Evolutionary conservation across 768 basidiomycete genomes (phyloP).

Genomic region (Leccinum subgranulosum): DNA sequence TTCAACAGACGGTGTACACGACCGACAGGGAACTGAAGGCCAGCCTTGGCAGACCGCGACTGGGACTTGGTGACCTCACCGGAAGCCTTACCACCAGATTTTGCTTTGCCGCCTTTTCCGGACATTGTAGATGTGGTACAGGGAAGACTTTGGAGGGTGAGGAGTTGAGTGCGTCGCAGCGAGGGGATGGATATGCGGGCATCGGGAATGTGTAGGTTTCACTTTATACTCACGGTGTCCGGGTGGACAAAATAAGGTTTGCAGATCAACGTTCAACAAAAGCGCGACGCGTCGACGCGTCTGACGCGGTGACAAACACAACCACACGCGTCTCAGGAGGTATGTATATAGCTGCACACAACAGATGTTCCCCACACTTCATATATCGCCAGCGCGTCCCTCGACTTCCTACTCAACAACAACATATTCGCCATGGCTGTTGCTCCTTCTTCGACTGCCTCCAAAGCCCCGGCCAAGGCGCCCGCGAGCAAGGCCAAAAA

Average conservation of each 20-base stretch:
- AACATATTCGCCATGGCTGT: constrained; percentile 52
- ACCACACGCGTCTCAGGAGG: constrained; percentile 34
- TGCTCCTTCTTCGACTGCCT: constrained; percentile 42
- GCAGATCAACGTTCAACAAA: constrained; percentile 40
- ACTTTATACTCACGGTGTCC: constrained; percentile 29
- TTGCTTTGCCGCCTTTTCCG: constrained; percentile 53
- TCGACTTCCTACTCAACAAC: constrained; percentile 6
- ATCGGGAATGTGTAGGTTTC: neutral
- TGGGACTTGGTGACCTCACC: constrained; percentile 34
- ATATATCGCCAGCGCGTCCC: constrained; percentile 17
- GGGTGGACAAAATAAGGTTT: constrained; percentile 33
- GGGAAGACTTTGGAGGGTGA: neutral
- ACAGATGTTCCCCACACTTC: neutral
- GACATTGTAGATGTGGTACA: constrained; percentile 31
- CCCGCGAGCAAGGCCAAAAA: constrained; percentile 42
- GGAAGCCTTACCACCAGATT: constrained; percentile 63
- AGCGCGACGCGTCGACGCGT: constrained; percentile 37
- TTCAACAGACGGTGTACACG: constrained; percentile 60
- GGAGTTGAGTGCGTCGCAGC: neutral
- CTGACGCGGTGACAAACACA: constrained; percentile 31
- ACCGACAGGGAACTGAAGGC: constrained; percentile 52
- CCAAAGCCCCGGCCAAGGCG: constrained; percentile 46
- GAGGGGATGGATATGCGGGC: constrained; percentile 7
- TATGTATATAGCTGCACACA: constrained; percentile 16
- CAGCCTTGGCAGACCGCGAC: constrained; percentile 41